Base-by-base conservation (phyloP, 768 basidiomycete species). In the Lepiota venenata region DNA sequence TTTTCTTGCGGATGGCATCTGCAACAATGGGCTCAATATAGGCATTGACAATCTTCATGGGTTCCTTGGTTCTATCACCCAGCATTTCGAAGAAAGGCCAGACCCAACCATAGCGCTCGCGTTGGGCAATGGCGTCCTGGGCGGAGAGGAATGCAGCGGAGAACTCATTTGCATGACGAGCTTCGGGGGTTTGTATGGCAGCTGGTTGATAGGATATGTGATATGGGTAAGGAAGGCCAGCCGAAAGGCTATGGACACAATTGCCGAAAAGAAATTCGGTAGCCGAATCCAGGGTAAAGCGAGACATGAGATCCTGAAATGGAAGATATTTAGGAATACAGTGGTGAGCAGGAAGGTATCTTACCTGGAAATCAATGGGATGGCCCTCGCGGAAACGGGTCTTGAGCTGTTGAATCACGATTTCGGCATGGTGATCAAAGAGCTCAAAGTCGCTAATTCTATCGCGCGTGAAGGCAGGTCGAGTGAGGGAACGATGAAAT, bases 271-370 rank as follows among this genome's bases (percentile, higher is more conserved):
- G 74, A 61, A 85, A 85, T 52, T 85, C 83, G 0, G 83, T 80
- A 1, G 84, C 83, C 2, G 82, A 75, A 67, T 88, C 86, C 20
- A 87, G 75, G 0, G 85, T 85, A 62, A 85, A 86, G 2, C 83
- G 75, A 2, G 74, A 77, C 62, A 84, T 78, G 2, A 83, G 66
- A 60, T 84, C 84, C 78, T 82, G 53, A 12, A 21, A 16, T 47
- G 27, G 21, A 44, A 47, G 3, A 42, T 2, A 43, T 46, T 4
- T 22, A 9, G 40, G 35, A 18, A 38, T 40, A 16, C 12, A 4
- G 47, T 29, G 42, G 41, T 32, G 12, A 15, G 50, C 2, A 14
- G 48, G 48, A 37, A 47, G 40, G 35, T 32, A 14, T 52, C 54
- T 25, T 39, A 79, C 78, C 66, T 85, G 82, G 58, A 86, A 82